These are phyloP conservation scores for Kockiozyma suomiensis DNA, from an alignment of 805 yeast species.

Conservation along the genomic window DNA sequence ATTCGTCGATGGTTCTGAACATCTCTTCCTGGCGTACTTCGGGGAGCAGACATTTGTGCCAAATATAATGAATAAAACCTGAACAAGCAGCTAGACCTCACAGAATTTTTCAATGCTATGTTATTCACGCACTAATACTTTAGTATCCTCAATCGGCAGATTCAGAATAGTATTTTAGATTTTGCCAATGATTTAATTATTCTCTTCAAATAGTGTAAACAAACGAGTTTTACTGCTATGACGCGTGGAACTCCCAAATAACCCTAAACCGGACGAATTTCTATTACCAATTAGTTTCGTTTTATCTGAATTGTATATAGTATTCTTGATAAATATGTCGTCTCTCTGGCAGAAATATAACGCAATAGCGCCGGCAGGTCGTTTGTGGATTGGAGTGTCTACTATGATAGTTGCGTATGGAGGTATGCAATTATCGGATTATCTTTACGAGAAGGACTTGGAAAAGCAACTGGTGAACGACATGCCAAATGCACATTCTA, in stretches of 20 bases:
- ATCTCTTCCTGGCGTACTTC: conserved; percentile 3
- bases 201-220: background rate
- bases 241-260: background rate
- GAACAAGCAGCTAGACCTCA: no score
- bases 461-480: background rate
- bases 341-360: conserved; percentile 33
- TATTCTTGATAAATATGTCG: no score
- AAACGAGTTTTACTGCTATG: background rate
- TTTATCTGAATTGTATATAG: no score
- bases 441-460: conserved; percentile 24
- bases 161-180: no score
- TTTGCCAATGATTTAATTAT: background rate
- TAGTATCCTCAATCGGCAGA: no score
- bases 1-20: conserved; percentile 9
- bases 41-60: no score
- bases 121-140: no score
- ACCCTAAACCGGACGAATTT: background rate
- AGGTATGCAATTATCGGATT: conserved; percentile 28
- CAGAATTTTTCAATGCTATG: no score
- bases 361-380: conserved; percentile 30
- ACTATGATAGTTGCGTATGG: conserved; percentile 42
- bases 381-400: conserved; percentile 36
- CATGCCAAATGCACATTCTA: no score
- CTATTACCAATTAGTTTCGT: no score
- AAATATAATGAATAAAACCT: no score